Conservation (phyloP, 208 protist species). For the Endotrypanum monterogeii region DNA sequence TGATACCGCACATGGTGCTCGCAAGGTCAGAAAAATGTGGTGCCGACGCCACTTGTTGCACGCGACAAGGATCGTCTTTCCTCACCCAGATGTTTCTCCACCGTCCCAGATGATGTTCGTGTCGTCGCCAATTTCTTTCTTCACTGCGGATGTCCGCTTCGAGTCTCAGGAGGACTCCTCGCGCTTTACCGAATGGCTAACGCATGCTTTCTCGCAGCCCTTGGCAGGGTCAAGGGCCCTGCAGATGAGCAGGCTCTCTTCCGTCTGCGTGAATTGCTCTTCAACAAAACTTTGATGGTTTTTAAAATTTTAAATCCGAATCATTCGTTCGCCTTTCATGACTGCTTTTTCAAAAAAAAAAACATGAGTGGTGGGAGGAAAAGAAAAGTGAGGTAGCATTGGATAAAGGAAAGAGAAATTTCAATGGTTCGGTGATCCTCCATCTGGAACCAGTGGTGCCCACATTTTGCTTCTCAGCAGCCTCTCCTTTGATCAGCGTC, state of each 20-base stretch:
- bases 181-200: constrained; percentile 1
- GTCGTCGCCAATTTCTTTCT: constrained; percentile 39
- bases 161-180: background rate
- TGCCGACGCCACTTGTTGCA: constrained; percentile 77
- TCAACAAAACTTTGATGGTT: background rate
- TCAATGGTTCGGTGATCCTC: background rate
- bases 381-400: background rate
- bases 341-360: background rate
- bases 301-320: background rate
- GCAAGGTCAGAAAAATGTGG: background rate
- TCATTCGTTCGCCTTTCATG: no score
- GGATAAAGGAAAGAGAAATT: background rate
- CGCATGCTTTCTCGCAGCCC: background rate
- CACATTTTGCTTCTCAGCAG: background rate
- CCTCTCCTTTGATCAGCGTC: background rate
- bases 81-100: constrained; percentile 33
- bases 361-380: no score
- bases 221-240: no score
- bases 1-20: background rate
- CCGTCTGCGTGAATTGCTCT: background rate
- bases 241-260: background rate
- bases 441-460: background rate
- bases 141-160: constrained; percentile 42
- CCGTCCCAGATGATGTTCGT: constrained; percentile 29
- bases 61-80: constrained; percentile 47